A percentile compares a stretch with the other conserved stretches of the same genome.
These are phyloP conservation scores for Moringa oleifera DNA, from an alignment of 345 rosid species.

Conservation along the genomic window DNA sequence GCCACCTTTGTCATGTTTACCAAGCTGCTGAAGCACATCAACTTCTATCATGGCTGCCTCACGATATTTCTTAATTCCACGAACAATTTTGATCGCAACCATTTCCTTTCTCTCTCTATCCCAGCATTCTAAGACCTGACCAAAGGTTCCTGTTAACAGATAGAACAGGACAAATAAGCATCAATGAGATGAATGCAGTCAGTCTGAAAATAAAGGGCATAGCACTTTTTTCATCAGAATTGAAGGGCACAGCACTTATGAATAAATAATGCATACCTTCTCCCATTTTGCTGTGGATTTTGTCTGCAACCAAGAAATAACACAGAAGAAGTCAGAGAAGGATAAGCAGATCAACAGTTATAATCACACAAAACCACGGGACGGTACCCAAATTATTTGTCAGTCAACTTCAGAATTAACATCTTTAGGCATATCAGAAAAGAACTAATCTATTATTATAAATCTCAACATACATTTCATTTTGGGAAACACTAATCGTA, in stretches of 20 bases:
- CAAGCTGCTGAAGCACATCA: slow-evolving; percentile 77
- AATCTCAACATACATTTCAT: background rate
- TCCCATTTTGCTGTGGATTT: slow-evolving; percentile 83
- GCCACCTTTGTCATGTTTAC: slow-evolving; percentile 78
- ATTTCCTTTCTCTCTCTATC: slow-evolving; percentile 79
- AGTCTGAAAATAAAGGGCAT: background rate
- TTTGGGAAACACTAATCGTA: background rate
- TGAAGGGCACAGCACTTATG: too few species aligned
- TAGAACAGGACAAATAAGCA: background rate
- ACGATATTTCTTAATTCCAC: slow-evolving; percentile 80
- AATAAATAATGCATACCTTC: too few species aligned
- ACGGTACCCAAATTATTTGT: background rate
- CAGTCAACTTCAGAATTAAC: background rate
- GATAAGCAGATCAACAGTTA: background rate
- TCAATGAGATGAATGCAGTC: slow-evolving; percentile 3
- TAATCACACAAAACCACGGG: background rate
- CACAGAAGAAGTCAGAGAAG: slow-evolving; percentile 12
- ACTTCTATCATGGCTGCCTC: slow-evolving; percentile 95
- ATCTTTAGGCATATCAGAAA: background rate
- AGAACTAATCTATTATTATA: too few species aligned
- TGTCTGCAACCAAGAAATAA: slow-evolving; percentile 48
- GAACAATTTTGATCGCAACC: slow-evolving; percentile 89
- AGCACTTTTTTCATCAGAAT: too few species aligned
- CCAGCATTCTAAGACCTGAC: slow-evolving; percentile 94
- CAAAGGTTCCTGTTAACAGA: slow-evolving; percentile 61